Base-by-base conservation (phyloP, 2,329 filamentous ascomycete genomes). In the Zasmidium angulare region DNA sequence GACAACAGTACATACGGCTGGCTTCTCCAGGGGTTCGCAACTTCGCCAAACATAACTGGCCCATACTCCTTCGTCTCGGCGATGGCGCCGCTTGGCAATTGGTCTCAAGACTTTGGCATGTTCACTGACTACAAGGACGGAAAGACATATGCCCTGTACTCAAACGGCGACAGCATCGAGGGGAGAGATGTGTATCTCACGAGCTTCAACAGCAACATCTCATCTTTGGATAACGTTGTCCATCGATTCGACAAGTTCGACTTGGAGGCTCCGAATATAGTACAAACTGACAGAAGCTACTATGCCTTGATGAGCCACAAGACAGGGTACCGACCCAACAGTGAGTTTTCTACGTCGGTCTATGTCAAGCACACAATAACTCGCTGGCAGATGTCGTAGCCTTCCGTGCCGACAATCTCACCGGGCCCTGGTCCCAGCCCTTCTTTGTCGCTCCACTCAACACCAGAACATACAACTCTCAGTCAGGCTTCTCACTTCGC, bases 281-380 rank as follows among this genome's bases (percentile, higher is more conserved):
- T 86, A 4, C 84, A 86, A 67, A 86, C 84, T 0, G 82, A 86
- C 31, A 76, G 78, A 59, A 84, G 82, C 63, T 86, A 86, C 64
- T 86, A 81, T 64, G 82, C 83, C 0, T 66, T 86, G 36, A 86
- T 86, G 83, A 84, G 82, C 63, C 84, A 86, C 62, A 86, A 86
- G 75, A 86, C 84, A 0, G 84, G 84, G 0, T 86, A 86, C 56
- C 75, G 84, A n/a, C 84, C 84, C 0, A 86, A 86, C 53, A 86
- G 77, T 43, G 14, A 17, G 36, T 9, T 17, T 17, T 17, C 4
- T 43, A 4, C 73, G 49, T 60, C 68, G 59, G 20, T 21, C 0
- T 19, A 68, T 2, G 14, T 23, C 12, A 20, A 17, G 20, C 7
- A 19, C 4, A 14, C 43, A 12, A 19, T 50, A 23, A 47, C 48